Percentiles rank a stretch among this genome's conserved stretches.
phyloP scores from a whole-genome alignment of 805 yeast species.

The Ogataea methanolica region DNA sequence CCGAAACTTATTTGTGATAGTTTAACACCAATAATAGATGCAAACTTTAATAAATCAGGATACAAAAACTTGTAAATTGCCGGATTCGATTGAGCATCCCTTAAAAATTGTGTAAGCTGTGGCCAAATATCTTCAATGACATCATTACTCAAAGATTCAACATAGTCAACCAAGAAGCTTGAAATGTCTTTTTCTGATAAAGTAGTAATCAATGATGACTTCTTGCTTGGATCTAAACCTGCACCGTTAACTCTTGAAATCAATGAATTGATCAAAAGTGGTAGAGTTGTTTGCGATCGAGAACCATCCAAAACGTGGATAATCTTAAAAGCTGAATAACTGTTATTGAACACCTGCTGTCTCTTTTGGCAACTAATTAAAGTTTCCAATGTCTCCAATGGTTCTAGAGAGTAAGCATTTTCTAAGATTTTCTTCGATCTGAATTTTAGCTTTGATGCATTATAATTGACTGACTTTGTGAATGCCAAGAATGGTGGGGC shows the following conservation, averaged over 20 bases:
- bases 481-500: constrained; percentile 20
- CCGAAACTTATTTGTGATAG: constrained; percentile 56
- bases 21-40: constrained; percentile 50
- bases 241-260: constrained; percentile 39
- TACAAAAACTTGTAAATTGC: constrained; percentile 43
- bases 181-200: constrained; percentile 43
- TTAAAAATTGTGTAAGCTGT: constrained; percentile 52
- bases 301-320: constrained; percentile 84
- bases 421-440: constrained; percentile 65
- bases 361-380: constrained; percentile 38
- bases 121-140: constrained; percentile 77
- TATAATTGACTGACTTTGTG: constrained; percentile 37
- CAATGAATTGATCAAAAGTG: constrained; percentile 57
- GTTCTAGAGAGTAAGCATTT: constrained; percentile 59
- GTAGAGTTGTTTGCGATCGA: constrained; percentile 68
- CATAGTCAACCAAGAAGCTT: constrained; percentile 55
- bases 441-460: constrained; percentile 60
- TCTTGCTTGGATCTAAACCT: constrained; percentile 22
- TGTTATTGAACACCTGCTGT: constrained; percentile 12
- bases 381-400: constrained; percentile 67
- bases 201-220: constrained; percentile 44
- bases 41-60: constrained; percentile 49
- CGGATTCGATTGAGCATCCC: constrained; percentile 48
- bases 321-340: constrained; percentile 46
- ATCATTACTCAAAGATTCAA: constrained; percentile 65